These are phyloP conservation scores for Rhamnella rubrinervis DNA, from an alignment of 331 rosid genomes.

Conservation along the genomic window DNA sequence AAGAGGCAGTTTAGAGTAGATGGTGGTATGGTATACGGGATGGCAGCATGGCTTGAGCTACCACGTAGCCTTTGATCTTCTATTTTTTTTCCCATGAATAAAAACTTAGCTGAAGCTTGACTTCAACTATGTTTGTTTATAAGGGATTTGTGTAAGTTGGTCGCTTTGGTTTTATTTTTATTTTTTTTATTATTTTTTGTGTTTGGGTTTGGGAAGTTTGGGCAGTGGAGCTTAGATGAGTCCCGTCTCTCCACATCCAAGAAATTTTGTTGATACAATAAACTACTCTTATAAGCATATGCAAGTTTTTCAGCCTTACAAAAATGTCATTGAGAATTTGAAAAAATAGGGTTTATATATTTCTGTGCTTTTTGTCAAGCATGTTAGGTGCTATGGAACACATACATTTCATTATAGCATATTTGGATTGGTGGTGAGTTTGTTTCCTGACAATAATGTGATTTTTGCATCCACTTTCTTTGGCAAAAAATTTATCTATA, in stretches of 20 bases:
- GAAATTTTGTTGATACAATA: constrained; percentile 20
- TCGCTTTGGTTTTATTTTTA: too few species aligned
- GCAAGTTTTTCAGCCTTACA: too few species aligned
- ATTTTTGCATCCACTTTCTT: too few species aligned
- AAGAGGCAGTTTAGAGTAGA: constrained; percentile 45
- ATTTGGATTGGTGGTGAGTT: too few species aligned
- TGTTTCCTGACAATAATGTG: too few species aligned
- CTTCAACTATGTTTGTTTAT: neutral
- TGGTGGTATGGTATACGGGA: constrained; percentile 46
- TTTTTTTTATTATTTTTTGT: too few species aligned
- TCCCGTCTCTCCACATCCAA: constrained; percentile 1
- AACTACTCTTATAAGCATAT: neutral
- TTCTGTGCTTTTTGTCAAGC: too few species aligned
- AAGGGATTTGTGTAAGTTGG: neutral
- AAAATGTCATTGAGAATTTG: too few species aligned
- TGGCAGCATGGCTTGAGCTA: constrained; percentile 29
- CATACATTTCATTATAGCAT: too few species aligned
- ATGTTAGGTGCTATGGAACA: too few species aligned
- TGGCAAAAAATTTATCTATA: too few species aligned
- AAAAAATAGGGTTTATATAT: too few species aligned
- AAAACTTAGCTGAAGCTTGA: constrained; percentile 9
- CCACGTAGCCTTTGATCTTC: constrained; percentile 26
- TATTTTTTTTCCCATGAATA: constrained; percentile 17
- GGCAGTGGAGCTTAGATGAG: neutral
- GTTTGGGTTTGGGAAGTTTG: neutral